Evolutionary conservation across 352 stramenopile genomes (phyloP).

Genomic region (Aphanomyces euteiches): DNA sequence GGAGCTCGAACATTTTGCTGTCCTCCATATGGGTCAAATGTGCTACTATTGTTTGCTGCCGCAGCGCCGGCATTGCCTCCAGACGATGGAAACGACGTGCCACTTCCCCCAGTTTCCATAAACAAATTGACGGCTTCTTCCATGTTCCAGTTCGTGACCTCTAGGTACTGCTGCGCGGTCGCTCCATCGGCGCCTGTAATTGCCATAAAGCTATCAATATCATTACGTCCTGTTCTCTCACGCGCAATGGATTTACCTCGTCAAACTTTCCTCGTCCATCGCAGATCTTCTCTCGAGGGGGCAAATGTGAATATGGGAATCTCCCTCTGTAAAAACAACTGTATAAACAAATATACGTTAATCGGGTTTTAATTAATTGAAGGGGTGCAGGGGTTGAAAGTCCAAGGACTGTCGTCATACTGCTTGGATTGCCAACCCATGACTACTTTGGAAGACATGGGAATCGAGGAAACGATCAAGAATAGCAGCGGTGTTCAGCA

Average conservation of each 20-base stretch:
- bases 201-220: slow-evolving; percentile 67
- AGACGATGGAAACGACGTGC: slow-evolving; percentile 17
- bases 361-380: too few species aligned
- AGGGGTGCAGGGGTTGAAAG: too few species aligned
- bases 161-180: slow-evolving; percentile 67
- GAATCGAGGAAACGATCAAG: too few species aligned
- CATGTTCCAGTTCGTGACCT: slow-evolving; percentile 77
- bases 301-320: slow-evolving; percentile 6
- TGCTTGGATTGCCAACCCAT: too few species aligned
- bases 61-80: slow-evolving; percentile 24
- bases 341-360: slow-evolving; percentile 2
- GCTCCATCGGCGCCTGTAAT: slow-evolving; percentile 69
- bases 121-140: slow-evolving; percentile 76
- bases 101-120: slow-evolving; percentile 73
- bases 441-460: too few species aligned
- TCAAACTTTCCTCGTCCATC: slow-evolving; percentile 26
- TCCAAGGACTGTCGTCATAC: too few species aligned
- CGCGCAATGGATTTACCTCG: slow-evolving; percentile 16
- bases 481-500: too few species aligned
- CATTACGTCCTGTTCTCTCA: neutral
- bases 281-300: neutral
- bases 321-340: neutral
- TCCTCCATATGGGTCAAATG: slow-evolving; percentile 36
- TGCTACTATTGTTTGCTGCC: neutral
- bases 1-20: slow-evolving; percentile 65